Evolutionary conservation across 768 basidiomycete genomes (phyloP).

Genomic region (Cystofilobasidium bisporidii): DNA sequence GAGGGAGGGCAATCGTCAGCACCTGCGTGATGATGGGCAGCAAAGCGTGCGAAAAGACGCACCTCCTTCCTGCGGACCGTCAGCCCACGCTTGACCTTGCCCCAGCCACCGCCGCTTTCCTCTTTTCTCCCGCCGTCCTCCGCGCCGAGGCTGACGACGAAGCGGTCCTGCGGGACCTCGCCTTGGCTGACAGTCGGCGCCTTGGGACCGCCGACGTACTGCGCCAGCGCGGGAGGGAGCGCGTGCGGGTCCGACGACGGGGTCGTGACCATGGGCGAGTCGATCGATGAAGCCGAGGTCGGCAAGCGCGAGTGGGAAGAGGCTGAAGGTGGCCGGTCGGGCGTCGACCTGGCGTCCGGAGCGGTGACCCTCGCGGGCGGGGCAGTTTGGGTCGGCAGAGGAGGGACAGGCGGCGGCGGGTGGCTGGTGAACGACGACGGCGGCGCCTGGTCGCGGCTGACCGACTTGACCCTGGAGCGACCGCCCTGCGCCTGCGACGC

Average conservation of each 20-base stretch:
- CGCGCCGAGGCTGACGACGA: neutral
- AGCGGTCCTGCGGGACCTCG: neutral
- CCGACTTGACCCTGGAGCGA: neutral
- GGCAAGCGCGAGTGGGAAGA: neutral
- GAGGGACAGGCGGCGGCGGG: no score
- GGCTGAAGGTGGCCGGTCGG: neutral
- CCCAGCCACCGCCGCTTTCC: neutral
- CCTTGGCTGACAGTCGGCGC: neutral
- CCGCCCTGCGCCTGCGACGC: neutral
- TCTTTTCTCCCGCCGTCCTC: neutral
- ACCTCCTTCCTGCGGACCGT: neutral
- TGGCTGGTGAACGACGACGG: neutral
- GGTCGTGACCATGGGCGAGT: neutral
- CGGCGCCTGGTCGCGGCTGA: neutral
- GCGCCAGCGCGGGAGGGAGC: neutral
- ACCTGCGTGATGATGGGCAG: no score
- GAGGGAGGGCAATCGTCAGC: no score
- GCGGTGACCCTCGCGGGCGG: neutral
- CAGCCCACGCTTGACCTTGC: neutral
- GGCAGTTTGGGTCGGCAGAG: neutral
- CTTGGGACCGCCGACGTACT: neutral
- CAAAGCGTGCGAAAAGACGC: neutral
- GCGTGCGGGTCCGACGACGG: neutral
- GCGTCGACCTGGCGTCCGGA: no score
- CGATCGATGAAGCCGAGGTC: neutral